Percentiles rank a stretch among this genome's conserved stretches.
phyloP scores from a whole-genome alignment of 805 yeast genomes.

The Jamesozyma spencerorum region DNA sequence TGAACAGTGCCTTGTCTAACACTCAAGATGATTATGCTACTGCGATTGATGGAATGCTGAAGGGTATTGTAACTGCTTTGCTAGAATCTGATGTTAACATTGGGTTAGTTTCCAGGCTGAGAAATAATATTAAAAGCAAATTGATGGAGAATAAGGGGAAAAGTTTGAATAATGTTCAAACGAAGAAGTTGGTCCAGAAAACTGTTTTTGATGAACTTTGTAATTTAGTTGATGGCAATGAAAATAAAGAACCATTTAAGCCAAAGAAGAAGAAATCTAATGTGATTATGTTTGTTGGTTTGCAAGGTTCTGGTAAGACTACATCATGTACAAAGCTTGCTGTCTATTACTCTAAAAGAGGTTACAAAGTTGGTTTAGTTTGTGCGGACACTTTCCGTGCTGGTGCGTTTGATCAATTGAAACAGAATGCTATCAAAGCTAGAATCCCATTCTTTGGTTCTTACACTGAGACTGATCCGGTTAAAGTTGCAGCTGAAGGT shows the following conservation, averaged over 20 bases:
- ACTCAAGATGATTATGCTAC: conserved; percentile 47
- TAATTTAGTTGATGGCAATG: conserved; percentile 64
- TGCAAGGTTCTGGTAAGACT: conserved; percentile 98
- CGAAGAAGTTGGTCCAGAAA: conserved; percentile 76
- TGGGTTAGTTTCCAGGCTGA: conserved; percentile 63
- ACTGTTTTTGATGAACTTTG: conserved; percentile 91
- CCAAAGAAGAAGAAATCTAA: conserved; percentile 76
- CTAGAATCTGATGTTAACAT: conserved; percentile 93
- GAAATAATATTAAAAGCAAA: conserved; percentile 58
- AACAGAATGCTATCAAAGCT: conserved; percentile 94
- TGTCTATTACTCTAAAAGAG: conserved; percentile 85
- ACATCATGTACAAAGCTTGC: conserved; percentile 96
- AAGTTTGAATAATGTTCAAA: conserved; percentile 37
- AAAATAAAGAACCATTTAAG: conserved; percentile 42
- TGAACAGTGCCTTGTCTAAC: conserved; percentile 50
- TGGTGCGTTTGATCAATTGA: conserved; percentile 97
- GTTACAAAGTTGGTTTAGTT: conserved; percentile 89
- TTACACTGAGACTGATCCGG: conserved; percentile 93
- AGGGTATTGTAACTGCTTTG: conserved; percentile 82
- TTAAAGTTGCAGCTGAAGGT: conserved; percentile 82
- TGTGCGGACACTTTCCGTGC: conserved; percentile 99
- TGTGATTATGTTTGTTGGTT: conserved; percentile 94
- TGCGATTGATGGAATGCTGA: conserved; percentile 63
- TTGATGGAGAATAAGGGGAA: conserved; percentile 33
- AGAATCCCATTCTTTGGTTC: conserved; percentile 91